Evolutionary conservation across 768 basidiomycete species (phyloP), one percentile per base, ranked within the genome.

Genomic region (Mycena chlorophos): DNA sequence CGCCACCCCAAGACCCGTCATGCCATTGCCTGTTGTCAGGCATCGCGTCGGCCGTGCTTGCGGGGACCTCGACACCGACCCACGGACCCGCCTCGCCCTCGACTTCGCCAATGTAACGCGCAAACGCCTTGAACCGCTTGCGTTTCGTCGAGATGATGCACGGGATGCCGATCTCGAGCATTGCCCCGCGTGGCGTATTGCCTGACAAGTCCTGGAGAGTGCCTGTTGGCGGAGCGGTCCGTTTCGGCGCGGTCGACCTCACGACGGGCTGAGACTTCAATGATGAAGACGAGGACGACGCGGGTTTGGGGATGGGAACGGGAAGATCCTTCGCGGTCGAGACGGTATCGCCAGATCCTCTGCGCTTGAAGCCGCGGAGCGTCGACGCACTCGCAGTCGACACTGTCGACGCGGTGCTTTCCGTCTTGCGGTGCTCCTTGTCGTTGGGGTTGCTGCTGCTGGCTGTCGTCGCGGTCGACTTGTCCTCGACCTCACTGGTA

Each of bases 41-140:
- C 56, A 53, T 73, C 71, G 55, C 57, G 49, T 53, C 57, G 34
- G 54, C 55, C 34, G 52, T 52, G 5, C 69, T 70, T 52, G 92
- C 74, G 1, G 91, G 90, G 12, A 94, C 89, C 68, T 95, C 93
- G 16, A 95, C 89, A 14, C 93, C 93, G 5, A 94, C 89, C 93
- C 93, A 95, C 0, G 89, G 84, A 1, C 93, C 93, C 4, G 66
- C 62, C 68, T 93, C 89, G 31, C 92, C 93, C 47, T 82, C 78
- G 2, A 95, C 85, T 66, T 92, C 90, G 5, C 89, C 93, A 49
- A 95, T 92, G 67, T 95, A 94, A 4, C 92, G 76, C 20, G 91
- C 93, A 64, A 85, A 88, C 1, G 93, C 93, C 48, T 88, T 86
- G 79, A 94, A 92, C 8, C 91, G 82, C 58, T 87, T 86, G 31